phyloP scores from a whole-genome alignment of 225 moss, liverwort and hornwort species.

The Physcomitrium patens region DNA sequence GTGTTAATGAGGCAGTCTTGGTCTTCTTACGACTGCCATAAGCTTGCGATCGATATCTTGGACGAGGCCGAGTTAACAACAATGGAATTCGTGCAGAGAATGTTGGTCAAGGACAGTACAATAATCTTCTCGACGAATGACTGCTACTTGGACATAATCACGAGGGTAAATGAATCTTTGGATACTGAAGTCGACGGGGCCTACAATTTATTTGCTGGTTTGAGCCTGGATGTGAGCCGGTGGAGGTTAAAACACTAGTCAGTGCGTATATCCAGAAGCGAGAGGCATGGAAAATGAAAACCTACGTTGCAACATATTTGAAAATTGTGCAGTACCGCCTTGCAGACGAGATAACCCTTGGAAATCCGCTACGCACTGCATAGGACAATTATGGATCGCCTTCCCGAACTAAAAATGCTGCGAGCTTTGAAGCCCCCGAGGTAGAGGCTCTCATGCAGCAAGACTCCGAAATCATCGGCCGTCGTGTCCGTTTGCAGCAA shows the following conservation, averaged over 20 bases:
- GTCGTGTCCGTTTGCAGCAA: conserved; percentile 23
- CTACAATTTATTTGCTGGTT: no score
- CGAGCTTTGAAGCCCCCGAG: conserved; percentile 7
- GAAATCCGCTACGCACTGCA: conserved; percentile 46
- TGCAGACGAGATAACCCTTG: conserved; percentile 48
- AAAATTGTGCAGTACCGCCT: conserved; percentile 51
- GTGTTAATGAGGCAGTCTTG: conserved; percentile 5
- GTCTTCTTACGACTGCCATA: conserved; percentile 28
- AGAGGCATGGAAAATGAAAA: conserved; percentile 54
- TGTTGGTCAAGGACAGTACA: conserved; percentile 37
- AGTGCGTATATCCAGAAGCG: background rate
- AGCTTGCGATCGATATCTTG: background rate
- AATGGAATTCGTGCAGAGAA: conserved; percentile 29
- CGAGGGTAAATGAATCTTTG: no score
- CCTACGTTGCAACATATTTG: conserved; percentile 47
- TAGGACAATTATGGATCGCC: background rate
- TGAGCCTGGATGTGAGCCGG: no score
- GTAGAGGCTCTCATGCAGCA: conserved; percentile 35
- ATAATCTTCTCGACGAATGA: conserved; percentile 40
- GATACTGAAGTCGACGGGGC: no score
- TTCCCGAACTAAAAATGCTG: conserved; percentile 22
- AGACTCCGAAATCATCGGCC: background rate
- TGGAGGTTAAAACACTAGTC: no score
- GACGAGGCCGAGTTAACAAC: background rate
- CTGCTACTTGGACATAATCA: no score